phyloP scores from a whole-genome alignment of 164 flowering plant genomes.

The Platanus orientalis region DNA sequence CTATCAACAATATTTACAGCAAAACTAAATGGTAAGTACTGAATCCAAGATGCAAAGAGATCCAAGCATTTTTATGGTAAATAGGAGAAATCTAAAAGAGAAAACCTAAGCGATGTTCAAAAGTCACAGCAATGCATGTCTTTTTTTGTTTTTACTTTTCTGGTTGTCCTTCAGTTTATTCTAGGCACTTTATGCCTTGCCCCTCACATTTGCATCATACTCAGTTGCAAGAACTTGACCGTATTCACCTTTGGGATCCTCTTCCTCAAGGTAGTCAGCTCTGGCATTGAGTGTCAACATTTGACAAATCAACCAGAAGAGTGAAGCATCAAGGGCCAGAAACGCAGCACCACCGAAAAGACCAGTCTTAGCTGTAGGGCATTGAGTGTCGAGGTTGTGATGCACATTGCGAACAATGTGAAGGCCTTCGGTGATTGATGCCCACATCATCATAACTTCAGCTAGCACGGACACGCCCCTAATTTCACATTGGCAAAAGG shows the following conservation, averaged over 20 bases:
- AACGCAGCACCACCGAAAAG: conserved; percentile 53
- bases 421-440: conserved; percentile 61
- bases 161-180: neutral
- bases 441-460: conserved; percentile 63
- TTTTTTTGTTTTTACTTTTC: too few relatives aligned
- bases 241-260: conserved; percentile 35
- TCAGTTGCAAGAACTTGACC: conserved; percentile 32
- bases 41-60: too few relatives aligned
- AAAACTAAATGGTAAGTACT: too few relatives aligned
- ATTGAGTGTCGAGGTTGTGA: conserved; percentile 14
- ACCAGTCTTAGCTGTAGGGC: conserved; percentile 49
- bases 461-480: conserved; percentile 60
- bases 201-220: conserved; percentile 7
- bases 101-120: neutral
- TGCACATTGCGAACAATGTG: conserved; percentile 42
- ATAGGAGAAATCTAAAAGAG: neutral
- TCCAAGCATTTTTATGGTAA: too few relatives aligned
- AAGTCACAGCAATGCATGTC: neutral
- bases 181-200: neutral
- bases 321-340: conserved; percentile 33
- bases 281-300: conserved; percentile 40
- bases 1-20: too few relatives aligned
- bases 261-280: conserved; percentile 32
- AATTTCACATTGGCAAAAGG: neutral
- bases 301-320: conserved; percentile 46